Base-by-base conservation (phyloP, 441 rosid species). In the Sinapis alba region DNA sequence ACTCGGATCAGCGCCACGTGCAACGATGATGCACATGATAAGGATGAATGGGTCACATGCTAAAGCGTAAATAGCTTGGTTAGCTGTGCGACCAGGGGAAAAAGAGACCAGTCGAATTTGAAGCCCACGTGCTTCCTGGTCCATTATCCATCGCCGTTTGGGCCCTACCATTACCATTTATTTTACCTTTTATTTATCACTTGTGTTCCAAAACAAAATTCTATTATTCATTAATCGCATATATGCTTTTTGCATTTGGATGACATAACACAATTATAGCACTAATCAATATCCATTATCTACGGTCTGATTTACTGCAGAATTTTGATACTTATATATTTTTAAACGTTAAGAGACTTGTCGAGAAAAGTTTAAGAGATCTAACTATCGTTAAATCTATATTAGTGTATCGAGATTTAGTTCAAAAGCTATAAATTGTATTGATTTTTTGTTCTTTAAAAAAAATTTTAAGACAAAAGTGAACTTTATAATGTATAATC, bases 1-100 rank as follows among this genome's bases (percentile, higher is more conserved):
- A 7, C 32, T 21, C 15, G 9, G 56, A 75, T 68, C 41, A 75
- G 20, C 59, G 65, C 65, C 75, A 69, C 71, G 71, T 69, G 75
- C 11, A 20, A 41, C 27, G 27, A 28, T 69, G 57, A 9, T 19
- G 18, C 63, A 61, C 69, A 72, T 74, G 76, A 72, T 32, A 11
- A 64, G 62, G 65, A 38, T 64, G 57, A 11, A 24, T 65, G 68
- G n/a, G 16, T 69, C 66, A 76, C 79, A 70, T 64, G 71, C n/a
- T 69, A 69, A 43, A 76, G 75, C 9, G 60, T 9, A 38, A 27
- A 11, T 43, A 70, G 69, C 60, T 62, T 57, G 60, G 15, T 23
- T 38, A 56, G 75, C 75, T 69, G 71, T 71, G 65, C 56, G 75
- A 62, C 6, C 74, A 41, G 59, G 75, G 69, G 60, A 28, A 63